Conservation (phyloP, 2,329 filamentous ascomycete genomes). For the Curvularia spicifera region DNA sequence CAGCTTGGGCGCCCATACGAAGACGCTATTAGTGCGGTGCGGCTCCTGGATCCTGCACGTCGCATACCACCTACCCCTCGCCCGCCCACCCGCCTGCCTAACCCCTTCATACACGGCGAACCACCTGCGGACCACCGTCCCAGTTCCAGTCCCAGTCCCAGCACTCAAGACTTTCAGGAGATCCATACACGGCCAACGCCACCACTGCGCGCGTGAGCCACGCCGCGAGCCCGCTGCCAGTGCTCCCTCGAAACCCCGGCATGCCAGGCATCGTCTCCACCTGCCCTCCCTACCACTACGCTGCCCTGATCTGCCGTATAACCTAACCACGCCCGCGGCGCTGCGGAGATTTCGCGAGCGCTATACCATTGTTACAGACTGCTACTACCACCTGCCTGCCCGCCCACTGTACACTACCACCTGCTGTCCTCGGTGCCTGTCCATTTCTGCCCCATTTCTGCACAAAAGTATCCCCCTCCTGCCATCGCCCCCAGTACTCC, state of each 20-base stretch:
- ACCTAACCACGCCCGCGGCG: conserved; percentile 42
- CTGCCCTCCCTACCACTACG: conserved; percentile 33
- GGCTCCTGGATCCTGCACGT: conserved; percentile 38
- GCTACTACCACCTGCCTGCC: not conserved
- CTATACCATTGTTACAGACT: conserved; percentile 27
- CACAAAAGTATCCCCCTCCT: conserved; percentile 4
- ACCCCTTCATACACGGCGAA: conserved; percentile 34
- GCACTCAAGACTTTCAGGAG: conserved; percentile 27
- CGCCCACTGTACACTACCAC: not conserved
- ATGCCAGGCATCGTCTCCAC: conserved; percentile 45
- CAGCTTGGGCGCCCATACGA: conserved; percentile 22
- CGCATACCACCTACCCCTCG: conserved; percentile 36
- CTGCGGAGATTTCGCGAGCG: conserved; percentile 45
- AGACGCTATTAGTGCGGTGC: conserved; percentile 28
- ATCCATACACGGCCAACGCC: conserved; percentile 28
- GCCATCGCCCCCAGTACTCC: not conserved
- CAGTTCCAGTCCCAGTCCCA: conserved; percentile 19
- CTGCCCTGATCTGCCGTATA: conserved; percentile 46
- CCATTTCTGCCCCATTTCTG: conserved; percentile 18
- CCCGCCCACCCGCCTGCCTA: conserved; percentile 23
- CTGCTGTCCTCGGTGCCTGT: conserved; percentile 18
- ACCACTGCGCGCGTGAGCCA: conserved; percentile 48
- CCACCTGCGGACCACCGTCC: conserved; percentile 7
- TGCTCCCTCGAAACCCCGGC: conserved; percentile 35
- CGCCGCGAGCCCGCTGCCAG: conserved; percentile 38